Conservation (phyloP, 2,329 filamentous ascomycete species). For the Verticillium nubilum region DNA sequence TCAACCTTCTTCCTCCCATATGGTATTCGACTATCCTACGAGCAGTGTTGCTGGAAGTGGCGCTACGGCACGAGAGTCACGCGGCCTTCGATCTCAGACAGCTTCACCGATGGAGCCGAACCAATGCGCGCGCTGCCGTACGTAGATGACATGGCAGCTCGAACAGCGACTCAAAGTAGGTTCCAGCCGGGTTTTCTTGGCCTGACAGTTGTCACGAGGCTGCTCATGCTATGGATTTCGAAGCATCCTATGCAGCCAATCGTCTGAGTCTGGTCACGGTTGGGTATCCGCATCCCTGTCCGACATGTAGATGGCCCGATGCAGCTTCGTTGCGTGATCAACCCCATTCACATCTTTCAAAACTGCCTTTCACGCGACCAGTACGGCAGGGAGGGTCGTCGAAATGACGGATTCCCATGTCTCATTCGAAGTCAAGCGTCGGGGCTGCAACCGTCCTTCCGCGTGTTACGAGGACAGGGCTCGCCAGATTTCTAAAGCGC, state of each 20-base stretch:
- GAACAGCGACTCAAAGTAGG: not conserved
- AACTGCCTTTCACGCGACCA: not conserved
- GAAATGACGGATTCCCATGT: not conserved
- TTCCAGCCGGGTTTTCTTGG: not conserved
- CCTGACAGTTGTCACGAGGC: not conserved
- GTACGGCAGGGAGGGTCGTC: not conserved
- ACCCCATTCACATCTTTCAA: not conserved
- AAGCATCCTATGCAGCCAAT: not conserved
- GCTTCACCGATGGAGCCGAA: not conserved
- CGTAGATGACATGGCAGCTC: not conserved
- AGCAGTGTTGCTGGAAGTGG: too few relatives aligned
- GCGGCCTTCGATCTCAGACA: not conserved
- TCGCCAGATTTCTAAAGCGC: not conserved
- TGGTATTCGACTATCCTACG: too few relatives aligned
- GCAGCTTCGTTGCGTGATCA: not conserved
- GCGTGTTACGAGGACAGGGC: not conserved
- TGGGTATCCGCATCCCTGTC: not conserved
- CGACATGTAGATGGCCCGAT: not conserved
- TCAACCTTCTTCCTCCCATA: too few relatives aligned
- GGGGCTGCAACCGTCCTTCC: not conserved
- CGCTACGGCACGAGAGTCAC: not conserved
- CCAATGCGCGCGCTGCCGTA: not conserved
- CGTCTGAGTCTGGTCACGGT: not conserved
- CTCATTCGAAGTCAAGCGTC: not conserved
- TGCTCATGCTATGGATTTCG: too few relatives aligned